Conservation (phyloP, 371 early-diverging fungal species). For the Apophysomyces trapeziformis region DNA sequence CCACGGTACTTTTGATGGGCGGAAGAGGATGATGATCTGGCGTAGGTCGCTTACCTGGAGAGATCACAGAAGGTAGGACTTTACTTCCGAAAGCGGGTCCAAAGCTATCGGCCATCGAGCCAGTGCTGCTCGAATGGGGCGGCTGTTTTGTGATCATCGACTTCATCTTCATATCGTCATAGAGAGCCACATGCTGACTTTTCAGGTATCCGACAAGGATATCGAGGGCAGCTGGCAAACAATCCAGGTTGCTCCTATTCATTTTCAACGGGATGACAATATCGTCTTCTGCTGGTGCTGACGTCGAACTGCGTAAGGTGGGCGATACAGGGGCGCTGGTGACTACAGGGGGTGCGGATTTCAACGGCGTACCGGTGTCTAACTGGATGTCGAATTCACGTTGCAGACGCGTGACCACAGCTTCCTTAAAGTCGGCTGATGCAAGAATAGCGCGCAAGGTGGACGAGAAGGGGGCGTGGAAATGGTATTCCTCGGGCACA, state of each 20-base stretch:
- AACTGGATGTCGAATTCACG: constrained; percentile 17
- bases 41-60: constrained; percentile 11
- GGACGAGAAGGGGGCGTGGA: constrained; percentile 40
- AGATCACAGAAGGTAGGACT: constrained; percentile 2
- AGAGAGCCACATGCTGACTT: constrained; percentile 20
- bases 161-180: constrained; percentile 19
- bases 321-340: constrained; percentile 7
- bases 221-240: constrained; percentile 22
- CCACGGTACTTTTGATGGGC: too few species aligned
- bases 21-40: neutral
- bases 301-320: constrained; percentile 10
- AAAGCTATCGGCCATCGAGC: constrained; percentile 5
- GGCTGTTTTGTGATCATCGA: constrained; percentile 2
- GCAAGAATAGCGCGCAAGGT: constrained; percentile 23
- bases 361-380: constrained; percentile 19
- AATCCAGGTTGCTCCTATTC: constrained; percentile 18
- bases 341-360: constrained; percentile 20
- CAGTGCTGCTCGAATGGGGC: constrained; percentile 5
- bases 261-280: constrained; percentile 23
- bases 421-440: constrained; percentile 21
- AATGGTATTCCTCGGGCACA: constrained; percentile 44
- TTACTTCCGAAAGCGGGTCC: constrained; percentile 7
- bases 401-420: constrained; percentile 17
- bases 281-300: constrained; percentile 17
- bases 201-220: constrained; percentile 20